Evolutionary conservation across 805 yeast species (phyloP), one percentile per base, ranked within the genome.

Genomic region (Monosporozyma siamensis): DNA sequence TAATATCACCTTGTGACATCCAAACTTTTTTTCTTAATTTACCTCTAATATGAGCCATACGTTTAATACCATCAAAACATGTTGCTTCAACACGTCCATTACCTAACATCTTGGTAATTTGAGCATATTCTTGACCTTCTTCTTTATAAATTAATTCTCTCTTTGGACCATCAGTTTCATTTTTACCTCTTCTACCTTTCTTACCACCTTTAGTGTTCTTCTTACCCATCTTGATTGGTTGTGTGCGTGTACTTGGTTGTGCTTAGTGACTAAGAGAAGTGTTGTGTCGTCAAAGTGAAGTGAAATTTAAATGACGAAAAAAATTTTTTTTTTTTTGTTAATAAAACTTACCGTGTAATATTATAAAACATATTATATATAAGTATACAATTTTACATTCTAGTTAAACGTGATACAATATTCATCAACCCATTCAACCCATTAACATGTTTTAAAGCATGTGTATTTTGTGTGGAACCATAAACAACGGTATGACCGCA

Each of bases 1-100:
- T 87, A 56, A 92, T 92, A 65, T 92, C 99, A 71, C 98, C 98
- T 67, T 88, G 97, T 38, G 85, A 85, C 87, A 92, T 89, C 99
- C 99, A 92, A 48, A 92, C 98, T 78, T 90, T 92, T 82, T 92
- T 92, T 77, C 99, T 85, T 70, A 92, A 77, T 65, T 92, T 92
- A 58, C 99, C 99, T 76, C 99, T 86, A 61, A 92, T 92, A 64
- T 90, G 98, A 15, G 95, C 98, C 78, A 88, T 77, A 73, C 99
- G 81, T 64, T 80, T 85, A 54, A 74, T 72, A 51, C 95, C 96
- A 62, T 92, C 99, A 61, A 92, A 92, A 71, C 98, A 92, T 40
- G 80, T 66, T 43, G 95, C 96, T 66, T 89, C 95, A 43, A 92
- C 82, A 68, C 98, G 80, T 52, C 98, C 97, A 63, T 89, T 89